Evolutionary conservation across 2,329 filamentous ascomycete genomes (phyloP).

Genomic region (Gliomastix tumulicola): DNA sequence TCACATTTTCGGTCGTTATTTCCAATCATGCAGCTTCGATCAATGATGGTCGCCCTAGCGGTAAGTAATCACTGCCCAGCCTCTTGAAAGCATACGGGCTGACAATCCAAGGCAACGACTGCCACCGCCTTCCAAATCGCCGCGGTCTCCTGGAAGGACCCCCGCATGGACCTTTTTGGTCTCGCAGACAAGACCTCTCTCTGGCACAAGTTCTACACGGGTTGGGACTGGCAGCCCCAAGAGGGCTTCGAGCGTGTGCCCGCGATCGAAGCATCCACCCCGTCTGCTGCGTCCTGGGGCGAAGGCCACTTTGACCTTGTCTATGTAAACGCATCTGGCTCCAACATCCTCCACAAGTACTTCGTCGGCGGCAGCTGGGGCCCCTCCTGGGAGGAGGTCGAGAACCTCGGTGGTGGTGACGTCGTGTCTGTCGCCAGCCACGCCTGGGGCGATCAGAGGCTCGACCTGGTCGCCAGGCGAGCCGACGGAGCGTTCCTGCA

Average conservation of each 20-base stretch:
- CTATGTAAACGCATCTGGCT: background rate
- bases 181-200: background rate
- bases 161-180: background rate
- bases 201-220: slow-evolving; percentile 4
- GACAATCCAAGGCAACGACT: too few species aligned
- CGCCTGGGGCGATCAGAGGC: background rate
- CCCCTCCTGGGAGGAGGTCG: slow-evolving; percentile 2
- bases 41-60: too few species aligned
- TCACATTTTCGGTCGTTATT: too few species aligned
- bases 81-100: too few species aligned
- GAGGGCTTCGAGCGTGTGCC: slow-evolving; percentile 1
- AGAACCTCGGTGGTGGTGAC: slow-evolving; percentile 4
- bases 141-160: background rate
- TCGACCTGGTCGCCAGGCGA: background rate
- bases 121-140: too few species aligned
- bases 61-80: too few species aligned
- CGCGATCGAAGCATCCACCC: background rate
- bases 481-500: background rate
- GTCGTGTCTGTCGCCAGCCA: background rate
- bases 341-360: slow-evolving; percentile 1
- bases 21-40: too few species aligned
- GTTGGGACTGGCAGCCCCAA: slow-evolving; percentile 3
- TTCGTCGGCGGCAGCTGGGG: slow-evolving; percentile 2
- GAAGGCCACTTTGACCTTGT: slow-evolving; percentile 1
- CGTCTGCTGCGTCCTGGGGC: background rate